These are phyloP conservation scores for Cercospora canescens DNA, from an alignment of 2,329 filamentous ascomycete genomes.

Conservation along the genomic window DNA sequence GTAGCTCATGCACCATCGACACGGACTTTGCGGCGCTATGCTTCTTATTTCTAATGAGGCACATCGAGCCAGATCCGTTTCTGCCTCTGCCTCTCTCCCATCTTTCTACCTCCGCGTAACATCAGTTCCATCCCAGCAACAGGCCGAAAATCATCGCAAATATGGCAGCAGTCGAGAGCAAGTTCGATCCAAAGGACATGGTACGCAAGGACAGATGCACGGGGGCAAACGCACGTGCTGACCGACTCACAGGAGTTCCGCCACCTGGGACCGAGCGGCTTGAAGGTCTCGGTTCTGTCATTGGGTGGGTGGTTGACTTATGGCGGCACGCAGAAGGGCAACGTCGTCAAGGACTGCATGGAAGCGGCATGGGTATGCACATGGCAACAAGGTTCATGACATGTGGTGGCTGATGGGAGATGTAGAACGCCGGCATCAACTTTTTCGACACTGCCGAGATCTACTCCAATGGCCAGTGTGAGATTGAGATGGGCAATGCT, in stretches of 20 bases:
- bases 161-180: conserved; percentile 43
- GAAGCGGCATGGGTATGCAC: conserved; percentile 42
- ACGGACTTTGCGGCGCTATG: conserved; percentile 3
- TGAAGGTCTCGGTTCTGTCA: conserved; percentile 54
- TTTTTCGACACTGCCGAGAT: conserved; percentile 51
- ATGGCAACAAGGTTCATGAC: neutral
- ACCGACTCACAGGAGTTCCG: conserved; percentile 35
- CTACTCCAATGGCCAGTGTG: conserved; percentile 61
- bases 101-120: neutral
- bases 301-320: conserved; percentile 50
- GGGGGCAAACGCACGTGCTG: neutral
- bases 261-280: conserved; percentile 48
- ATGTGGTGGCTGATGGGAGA: neutral
- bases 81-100: neutral
- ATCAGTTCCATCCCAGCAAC: neutral
- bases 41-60: conserved; percentile 10
- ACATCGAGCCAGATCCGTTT: neutral
- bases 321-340: conserved; percentile 52
- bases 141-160: conserved; percentile 18
- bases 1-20: neutral
- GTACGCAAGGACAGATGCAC: conserved; percentile 6
- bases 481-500: conserved; percentile 57
- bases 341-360: conserved; percentile 53
- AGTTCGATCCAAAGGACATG: conserved; percentile 54
- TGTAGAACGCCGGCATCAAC: conserved; percentile 48